Conservation (phyloP, 1,284 basidiomycete genomes). For the Leccinum insigne region DNA sequence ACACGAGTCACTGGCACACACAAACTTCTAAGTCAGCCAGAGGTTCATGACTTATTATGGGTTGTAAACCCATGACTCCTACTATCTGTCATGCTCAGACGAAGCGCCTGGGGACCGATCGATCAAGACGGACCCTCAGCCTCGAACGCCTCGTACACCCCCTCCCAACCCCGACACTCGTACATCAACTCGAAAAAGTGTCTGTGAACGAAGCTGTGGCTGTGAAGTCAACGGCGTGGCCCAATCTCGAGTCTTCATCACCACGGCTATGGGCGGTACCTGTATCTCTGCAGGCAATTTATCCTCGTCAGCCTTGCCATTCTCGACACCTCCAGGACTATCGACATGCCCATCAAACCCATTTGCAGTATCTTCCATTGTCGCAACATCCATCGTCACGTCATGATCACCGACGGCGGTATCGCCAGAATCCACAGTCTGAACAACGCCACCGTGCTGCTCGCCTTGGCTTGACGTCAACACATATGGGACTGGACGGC, state of each 20-base stretch:
- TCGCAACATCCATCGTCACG: constrained; percentile 10
- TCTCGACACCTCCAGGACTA: background rate
- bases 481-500: constrained; percentile 22
- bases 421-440: background rate
- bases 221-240: no score
- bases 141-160: no score
- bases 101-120: no score
- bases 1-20: no score
- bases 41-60: no score
- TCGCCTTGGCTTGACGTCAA: constrained; percentile 17
- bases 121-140: no score
- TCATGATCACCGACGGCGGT: constrained; percentile 11
- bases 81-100: no score
- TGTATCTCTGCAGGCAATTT: background rate
- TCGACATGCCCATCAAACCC: constrained; percentile 4
- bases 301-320: background rate
- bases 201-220: no score
- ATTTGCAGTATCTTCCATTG: constrained; percentile 1
- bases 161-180: no score
- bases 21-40: no score
- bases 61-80: no score
- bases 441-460: background rate
- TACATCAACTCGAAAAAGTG: no score
- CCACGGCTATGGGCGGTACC: background rate
- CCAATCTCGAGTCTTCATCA: background rate